Evolutionary conservation across 768 basidiomycete genomes (phyloP).

Genomic region (Fomitopsis pulvina): DNA sequence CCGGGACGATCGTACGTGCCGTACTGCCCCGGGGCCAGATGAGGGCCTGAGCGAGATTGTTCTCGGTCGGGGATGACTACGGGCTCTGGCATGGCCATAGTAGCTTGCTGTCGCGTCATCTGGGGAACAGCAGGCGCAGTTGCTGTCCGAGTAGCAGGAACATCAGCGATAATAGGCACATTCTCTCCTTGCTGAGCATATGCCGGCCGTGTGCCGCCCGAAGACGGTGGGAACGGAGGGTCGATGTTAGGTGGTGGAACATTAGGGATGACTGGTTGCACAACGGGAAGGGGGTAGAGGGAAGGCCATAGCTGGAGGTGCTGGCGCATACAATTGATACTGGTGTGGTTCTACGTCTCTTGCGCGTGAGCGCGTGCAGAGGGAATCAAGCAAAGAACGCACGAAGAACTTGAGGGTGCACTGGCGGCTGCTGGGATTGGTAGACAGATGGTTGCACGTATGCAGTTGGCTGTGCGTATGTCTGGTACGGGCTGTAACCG

Average conservation of each 20-base stretch:
- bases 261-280: conserved; percentile 7
- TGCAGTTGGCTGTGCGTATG: not conserved
- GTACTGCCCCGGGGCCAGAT: conserved; percentile 17
- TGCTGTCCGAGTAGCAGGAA: no score
- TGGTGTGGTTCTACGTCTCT: conserved; percentile 2
- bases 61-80: not conserved
- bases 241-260: not conserved
- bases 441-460: not conserved
- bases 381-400: not conserved
- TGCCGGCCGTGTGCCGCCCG: not conserved
- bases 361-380: not conserved
- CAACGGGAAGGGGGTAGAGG: conserved; percentile 1
- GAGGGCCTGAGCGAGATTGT: not conserved
- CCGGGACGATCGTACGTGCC: conserved; percentile 12
- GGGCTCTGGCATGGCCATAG: conserved; percentile 5
- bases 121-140: conserved; percentile 13
- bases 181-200: not conserved
- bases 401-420: not conserved
- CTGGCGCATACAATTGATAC: not conserved
- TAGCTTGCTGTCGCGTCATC: conserved; percentile 7
- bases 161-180: not conserved
- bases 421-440: not conserved
- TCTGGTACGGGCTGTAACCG: not conserved
- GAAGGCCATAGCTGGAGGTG: not conserved
- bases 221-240: not conserved